Evolutionary conservation across 345 rosid species (phyloP), one percentile per base, ranked within the genome.

Genomic region (Microthlaspi erraticum): DNA sequence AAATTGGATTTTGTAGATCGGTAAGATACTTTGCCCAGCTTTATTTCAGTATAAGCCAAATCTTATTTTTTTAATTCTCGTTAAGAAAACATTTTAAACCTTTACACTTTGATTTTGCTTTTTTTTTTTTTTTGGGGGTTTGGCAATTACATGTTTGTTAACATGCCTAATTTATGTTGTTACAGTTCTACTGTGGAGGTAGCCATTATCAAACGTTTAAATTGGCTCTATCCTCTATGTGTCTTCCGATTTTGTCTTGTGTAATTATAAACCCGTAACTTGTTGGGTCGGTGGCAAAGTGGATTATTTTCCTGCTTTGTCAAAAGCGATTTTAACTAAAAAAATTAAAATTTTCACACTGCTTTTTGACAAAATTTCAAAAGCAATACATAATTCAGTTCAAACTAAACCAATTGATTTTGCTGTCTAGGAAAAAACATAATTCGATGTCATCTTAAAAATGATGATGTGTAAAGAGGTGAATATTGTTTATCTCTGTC

Each of bases 251-350:
- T 74, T 74, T 67, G 78, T 67, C 73, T 66, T 26, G 54, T 66
- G 73, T 50, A 13, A 37, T 56, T 56, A 46, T 41, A 59, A 74
- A 74, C 68, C 42, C 26, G 60, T 32, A 31, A 66, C 67, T 50
- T 50, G 61, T 66, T 73, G 66, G 53, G 66, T 65, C 66, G 71
- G 77, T 73, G 61, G 23, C 46, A 58, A 73, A 73, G 77, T 73
- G 48, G 61, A 49, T 67, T 36, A 51, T 51, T 19, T 42, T 16
- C 50, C 8, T 42, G 34, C 63, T 74, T 74, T 74, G 79, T 75
- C 68, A 55, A 75, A 68, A 60, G 73, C 43, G 10, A 52, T 29
- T 68, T 69, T 67, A 45, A 60, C 57, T 29, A 31, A 26, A 34
- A 54, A 51, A 52, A 54, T 13, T 31, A 45, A 68, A 62, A 62